These are phyloP conservation scores for Hygrophorus pudorinus DNA, from an alignment of 768 basidiomycete genomes.

Conservation along the genomic window DNA sequence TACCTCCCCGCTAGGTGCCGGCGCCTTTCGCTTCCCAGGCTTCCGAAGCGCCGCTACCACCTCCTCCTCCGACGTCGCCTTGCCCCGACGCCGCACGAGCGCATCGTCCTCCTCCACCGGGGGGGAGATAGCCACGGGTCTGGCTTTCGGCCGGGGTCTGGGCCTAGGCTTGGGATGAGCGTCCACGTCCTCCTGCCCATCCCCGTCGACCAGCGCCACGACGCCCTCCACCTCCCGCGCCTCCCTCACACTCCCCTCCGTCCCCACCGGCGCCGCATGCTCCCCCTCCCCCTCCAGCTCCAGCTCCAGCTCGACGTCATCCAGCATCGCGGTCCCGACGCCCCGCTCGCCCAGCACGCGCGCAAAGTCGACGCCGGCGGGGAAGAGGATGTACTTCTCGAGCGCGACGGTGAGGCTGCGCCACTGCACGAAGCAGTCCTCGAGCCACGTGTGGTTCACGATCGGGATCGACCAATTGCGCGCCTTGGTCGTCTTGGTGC, in stretches of 20 bases:
- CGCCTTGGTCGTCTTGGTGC: slow-evolving; percentile 64
- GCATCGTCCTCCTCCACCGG: no score
- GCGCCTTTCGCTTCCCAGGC: not conserved
- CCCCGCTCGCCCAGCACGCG: slow-evolving; percentile 32
- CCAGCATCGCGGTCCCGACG: slow-evolving; percentile 20
- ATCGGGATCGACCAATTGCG: slow-evolving; percentile 74
- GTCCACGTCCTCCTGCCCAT: not conserved
- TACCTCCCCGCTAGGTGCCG: not conserved
- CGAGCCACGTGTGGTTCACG: slow-evolving; percentile 87
- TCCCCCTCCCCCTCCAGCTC: slow-evolving; percentile 8
- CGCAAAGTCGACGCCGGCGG: slow-evolving; percentile 57
- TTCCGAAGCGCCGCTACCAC: no score
- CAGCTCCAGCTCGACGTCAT: slow-evolving; percentile 8
- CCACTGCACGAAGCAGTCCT: slow-evolving; percentile 85
- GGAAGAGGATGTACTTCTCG: slow-evolving; percentile 63
- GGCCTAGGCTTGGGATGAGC: not conserved
- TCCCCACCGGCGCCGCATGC: not conserved
- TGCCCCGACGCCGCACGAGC: no score
- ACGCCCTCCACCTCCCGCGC: slow-evolving; percentile 5
- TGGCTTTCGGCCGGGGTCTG: no score
- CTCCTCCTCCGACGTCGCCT: no score
- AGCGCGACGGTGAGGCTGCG: slow-evolving; percentile 50
- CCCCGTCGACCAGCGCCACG: slow-evolving; percentile 4
- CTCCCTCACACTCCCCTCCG: slow-evolving; percentile 5
- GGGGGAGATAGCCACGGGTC: no score